These are phyloP conservation scores for Globisporangium polare DNA, from an alignment of 352 stramenopile genomes.

Conservation along the genomic window DNA sequence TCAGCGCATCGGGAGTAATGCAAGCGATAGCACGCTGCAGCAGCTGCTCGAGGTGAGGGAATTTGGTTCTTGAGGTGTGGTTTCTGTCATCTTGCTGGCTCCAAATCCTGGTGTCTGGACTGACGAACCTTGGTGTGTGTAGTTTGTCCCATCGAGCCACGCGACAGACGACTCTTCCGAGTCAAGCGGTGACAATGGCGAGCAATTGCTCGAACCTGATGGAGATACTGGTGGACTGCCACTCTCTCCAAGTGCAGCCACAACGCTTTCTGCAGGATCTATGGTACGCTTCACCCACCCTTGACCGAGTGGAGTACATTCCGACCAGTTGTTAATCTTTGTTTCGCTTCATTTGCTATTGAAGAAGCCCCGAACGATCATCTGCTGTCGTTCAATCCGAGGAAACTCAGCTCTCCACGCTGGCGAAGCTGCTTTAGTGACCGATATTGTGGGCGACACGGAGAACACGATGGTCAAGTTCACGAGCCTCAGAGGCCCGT, in stretches of 20 bases:
- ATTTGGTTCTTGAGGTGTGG: background rate
- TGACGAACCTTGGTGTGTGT: background rate
- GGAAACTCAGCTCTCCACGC: constrained; percentile 16
- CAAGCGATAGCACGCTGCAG: constrained; percentile 32
- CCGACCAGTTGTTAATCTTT: too few species aligned
- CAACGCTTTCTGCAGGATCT: too few species aligned
- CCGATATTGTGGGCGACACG: constrained; percentile 42
- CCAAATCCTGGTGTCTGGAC: too few species aligned
- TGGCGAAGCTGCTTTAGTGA: constrained; percentile 38
- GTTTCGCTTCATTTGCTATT: background rate
- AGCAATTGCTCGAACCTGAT: background rate
- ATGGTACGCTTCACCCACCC: background rate
- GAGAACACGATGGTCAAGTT: constrained; percentile 51
- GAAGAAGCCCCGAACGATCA: constrained; percentile 32
- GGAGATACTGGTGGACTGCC: background rate
- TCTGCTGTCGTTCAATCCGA: constrained; percentile 26
- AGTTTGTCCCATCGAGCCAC: constrained; percentile 11
- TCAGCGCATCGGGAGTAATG: background rate
- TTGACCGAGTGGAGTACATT: too few species aligned
- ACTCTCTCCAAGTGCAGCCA: background rate
- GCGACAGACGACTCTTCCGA: constrained; percentile 2
- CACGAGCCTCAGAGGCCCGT: constrained; percentile 23
- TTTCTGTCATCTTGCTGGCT: too few species aligned
- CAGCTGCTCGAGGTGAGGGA: constrained; percentile 29
- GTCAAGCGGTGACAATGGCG: background rate